Percentiles rank a stretch among this genome's conserved stretches.
Conservation (phyloP, 805 yeast genomes). For the Yarrowia sp. region DNA sequence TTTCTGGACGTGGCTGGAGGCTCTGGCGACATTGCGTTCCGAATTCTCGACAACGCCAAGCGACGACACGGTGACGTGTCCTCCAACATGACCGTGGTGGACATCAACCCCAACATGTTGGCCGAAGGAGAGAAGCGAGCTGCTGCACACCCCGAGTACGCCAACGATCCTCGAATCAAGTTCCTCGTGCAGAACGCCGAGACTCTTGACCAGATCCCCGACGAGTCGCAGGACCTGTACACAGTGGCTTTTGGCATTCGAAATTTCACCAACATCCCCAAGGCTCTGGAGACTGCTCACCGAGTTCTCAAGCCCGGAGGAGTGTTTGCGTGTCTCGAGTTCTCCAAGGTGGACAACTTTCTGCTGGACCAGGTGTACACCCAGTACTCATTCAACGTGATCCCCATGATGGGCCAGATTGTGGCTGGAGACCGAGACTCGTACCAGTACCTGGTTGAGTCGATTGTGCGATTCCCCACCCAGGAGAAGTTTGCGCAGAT, state of each 20-base stretch:
- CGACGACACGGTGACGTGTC: constrained; percentile 67
- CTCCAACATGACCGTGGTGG: constrained; percentile 86
- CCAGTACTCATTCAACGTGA: constrained; percentile 79
- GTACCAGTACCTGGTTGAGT: constrained; percentile 93
- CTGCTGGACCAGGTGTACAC: constrained; percentile 73
- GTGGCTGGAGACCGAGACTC: constrained; percentile 95
- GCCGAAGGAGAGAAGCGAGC: constrained; percentile 85
- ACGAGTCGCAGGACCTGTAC: constrained; percentile 88
- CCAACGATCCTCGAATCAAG: constrained; percentile 64
- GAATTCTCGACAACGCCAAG: constrained; percentile 88
- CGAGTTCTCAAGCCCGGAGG: constrained; percentile 97
- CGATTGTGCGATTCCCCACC: constrained; percentile 85
- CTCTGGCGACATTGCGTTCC: constrained; percentile 96
- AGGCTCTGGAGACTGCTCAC: constrained; percentile 92
- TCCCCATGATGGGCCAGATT: constrained; percentile 94
- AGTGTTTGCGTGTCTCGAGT: constrained; percentile 92
- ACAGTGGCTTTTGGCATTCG: constrained; percentile 97
- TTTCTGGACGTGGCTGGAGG: constrained; percentile 99
- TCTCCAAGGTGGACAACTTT: constrained; percentile 84
- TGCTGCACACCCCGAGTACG: constrained; percentile 53
- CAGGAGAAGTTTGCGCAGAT: constrained; percentile 87
- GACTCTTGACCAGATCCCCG: constrained; percentile 74
- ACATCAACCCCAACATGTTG: constrained; percentile 95
- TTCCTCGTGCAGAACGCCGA: constrained; percentile 94
- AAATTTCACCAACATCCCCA: constrained; percentile 92